Percentiles rank a stretch among this genome's conserved stretches.
Conservation (phyloP, 2,329 filamentous ascomycete genomes). For the Pseudonectria foliicola region DNA sequence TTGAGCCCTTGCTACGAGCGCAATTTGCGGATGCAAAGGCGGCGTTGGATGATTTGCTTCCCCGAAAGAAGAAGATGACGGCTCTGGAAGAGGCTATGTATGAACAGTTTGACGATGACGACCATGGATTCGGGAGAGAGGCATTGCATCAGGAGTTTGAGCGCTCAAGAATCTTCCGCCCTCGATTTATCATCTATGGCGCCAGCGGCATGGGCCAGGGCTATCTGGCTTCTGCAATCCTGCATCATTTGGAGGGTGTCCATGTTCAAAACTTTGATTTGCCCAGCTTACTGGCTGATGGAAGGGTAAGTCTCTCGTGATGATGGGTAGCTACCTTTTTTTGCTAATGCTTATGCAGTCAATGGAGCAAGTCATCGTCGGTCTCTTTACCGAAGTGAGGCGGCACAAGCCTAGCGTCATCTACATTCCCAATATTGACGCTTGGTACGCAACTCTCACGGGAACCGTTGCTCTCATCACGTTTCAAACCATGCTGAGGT, state of each 20-base stretch:
- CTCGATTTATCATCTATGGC: constrained; percentile 78
- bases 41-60: constrained; percentile 68
- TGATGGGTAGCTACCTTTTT: background rate
- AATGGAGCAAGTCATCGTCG: constrained; percentile 81
- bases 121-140: constrained; percentile 80
- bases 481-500: constrained; percentile 74
- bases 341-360: constrained; percentile 38
- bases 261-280: constrained; percentile 95
- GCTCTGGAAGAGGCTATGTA: constrained; percentile 92
- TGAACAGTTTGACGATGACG: constrained; percentile 74
- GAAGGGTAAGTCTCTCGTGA: constrained; percentile 49
- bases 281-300: constrained; percentile 77
- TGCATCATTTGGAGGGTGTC: constrained; percentile 87
- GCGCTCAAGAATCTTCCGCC: constrained; percentile 78
- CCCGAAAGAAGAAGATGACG: constrained; percentile 77
- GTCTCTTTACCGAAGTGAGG: constrained; percentile 85
- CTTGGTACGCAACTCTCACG: constrained; percentile 66
- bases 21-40: constrained; percentile 64
- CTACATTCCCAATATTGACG: constrained; percentile 83
- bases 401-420: constrained; percentile 94
- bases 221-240: constrained; percentile 75
- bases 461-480: constrained; percentile 66
- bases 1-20: constrained; percentile 73
- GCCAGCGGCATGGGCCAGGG: constrained; percentile 84
- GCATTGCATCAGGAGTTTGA: constrained; percentile 73